phyloP scores from a whole-genome alignment of 225 moss, liverwort and hornwort species.

The Marchantia paleacea region DNA sequence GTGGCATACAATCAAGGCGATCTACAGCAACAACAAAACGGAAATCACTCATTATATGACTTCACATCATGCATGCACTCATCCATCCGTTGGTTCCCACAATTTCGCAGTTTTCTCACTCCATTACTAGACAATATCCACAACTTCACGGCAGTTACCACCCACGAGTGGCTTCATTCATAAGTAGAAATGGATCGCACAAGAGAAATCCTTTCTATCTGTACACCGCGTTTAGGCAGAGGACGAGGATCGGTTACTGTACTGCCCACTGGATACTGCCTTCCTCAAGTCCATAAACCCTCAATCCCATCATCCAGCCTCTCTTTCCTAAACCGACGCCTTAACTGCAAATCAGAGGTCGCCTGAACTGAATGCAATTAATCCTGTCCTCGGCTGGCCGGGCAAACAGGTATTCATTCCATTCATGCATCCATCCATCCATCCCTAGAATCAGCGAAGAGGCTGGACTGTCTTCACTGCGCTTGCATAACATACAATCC shows the following conservation, averaged over 20 bases:
- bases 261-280: background rate
- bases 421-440: background rate
- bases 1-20: background rate
- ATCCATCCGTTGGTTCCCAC: background rate
- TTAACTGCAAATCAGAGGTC: background rate
- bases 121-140: background rate
- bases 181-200: background rate
- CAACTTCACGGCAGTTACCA: constrained; percentile 4
- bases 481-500: background rate
- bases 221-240: background rate
- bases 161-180: background rate
- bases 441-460: background rate
- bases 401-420: background rate
- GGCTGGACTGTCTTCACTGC: background rate
- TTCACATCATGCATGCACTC: background rate
- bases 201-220: background rate
- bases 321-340: background rate
- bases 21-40: background rate
- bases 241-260: background rate
- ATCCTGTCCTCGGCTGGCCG: background rate
- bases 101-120: background rate
- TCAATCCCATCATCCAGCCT: background rate
- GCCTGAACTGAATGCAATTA: background rate
- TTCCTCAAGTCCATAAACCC: background rate
- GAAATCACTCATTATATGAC: background rate